Evolutionary conservation across 2,329 filamentous ascomycete species (phyloP).

Genomic region (Apiospora arundinis): DNA sequence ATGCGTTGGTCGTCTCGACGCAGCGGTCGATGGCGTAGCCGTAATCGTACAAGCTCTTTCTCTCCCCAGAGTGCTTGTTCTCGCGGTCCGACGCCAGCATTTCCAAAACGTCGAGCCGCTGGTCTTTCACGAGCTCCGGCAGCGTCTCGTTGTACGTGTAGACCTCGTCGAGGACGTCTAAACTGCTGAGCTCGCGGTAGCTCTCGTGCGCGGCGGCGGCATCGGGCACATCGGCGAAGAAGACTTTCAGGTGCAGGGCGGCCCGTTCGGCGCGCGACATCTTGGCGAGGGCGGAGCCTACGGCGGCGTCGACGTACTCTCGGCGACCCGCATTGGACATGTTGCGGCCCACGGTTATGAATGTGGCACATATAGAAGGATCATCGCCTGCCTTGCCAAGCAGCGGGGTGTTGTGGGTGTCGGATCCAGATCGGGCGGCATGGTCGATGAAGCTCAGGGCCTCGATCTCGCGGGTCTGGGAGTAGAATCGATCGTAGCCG

Average conservation of each 20-base stretch:
- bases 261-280: conserved; percentile 37
- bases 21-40: conserved; percentile 38
- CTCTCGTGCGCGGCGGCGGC: conserved; percentile 36
- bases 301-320: conserved; percentile 20
- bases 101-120: conserved; percentile 31
- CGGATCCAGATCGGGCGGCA: conserved; percentile 27
- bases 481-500: conserved; percentile 41
- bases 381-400: conserved; percentile 33
- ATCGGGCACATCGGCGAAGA: conserved; percentile 40
- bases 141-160: conserved; percentile 34
- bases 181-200: conserved; percentile 28
- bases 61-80: conserved; percentile 35
- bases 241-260: conserved; percentile 37
- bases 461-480: conserved; percentile 37
- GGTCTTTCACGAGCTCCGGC: conserved; percentile 21
- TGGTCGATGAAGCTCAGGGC: conserved; percentile 36
- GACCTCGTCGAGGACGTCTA: conserved; percentile 36
- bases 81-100: conserved; percentile 31
- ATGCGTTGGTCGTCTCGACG: conserved; percentile 35
- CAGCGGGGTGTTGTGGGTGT: conserved; percentile 28
- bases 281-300: conserved; percentile 39
- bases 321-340: conserved; percentile 25
- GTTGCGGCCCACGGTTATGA: conserved; percentile 37
- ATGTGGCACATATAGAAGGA: conserved; percentile 37
- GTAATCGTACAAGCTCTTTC: conserved; percentile 40